Base-by-base conservation (phyloP, 306 rosid genomes). In the Cicer cuneatum region DNA sequence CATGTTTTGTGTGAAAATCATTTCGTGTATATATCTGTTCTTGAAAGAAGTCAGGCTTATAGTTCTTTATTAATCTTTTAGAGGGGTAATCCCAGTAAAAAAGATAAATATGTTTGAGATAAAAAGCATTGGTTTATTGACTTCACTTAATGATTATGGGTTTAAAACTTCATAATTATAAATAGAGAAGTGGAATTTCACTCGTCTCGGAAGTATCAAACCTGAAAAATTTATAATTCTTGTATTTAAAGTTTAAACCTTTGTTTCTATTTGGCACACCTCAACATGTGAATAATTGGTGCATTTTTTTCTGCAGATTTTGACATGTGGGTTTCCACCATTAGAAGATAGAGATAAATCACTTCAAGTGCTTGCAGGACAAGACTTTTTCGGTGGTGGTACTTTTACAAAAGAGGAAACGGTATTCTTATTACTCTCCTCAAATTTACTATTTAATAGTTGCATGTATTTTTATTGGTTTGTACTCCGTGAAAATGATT, bases 251-350 rank as follows among this genome's bases (percentile, higher is more conserved):
- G 14, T 56, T 10, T 38, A 21, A 21, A 56, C 14, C 38, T 21
- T 21, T 56, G 8, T 29, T 29, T 3, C 39, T 56, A 21, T 54
- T 18, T 54, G 5, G 13, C 5, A 9, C 2, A 35, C 29, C 71
- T 46, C 75, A 63, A 66, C 52, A 61, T 72, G 42, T 73, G 60
- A 33, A 59, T 81, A 65, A 21, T 38, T 71, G 21, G 61, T 77
- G 65, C 69, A 51, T 35, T 35, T 45, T 66, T 41, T 42, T 66
- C 51, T 81, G 72, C 78, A 91, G 98, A 97, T 94, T 33, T 70
- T 88, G 67, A 90, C 97, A 7, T 94, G 97, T 72, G 97, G 98
- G 74, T 94, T 94, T 78, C 98, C 98, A 66, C 96, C 96, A 40
- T 66, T 91, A 71, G 97, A 89, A 75, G 97, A 88, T 51, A 90